Percentiles rank a stretch among this genome's conserved stretches.
phyloP scores from a whole-genome alignment of 2,329 filamentous ascomycete species.

The Fusarium newnesense region DNA sequence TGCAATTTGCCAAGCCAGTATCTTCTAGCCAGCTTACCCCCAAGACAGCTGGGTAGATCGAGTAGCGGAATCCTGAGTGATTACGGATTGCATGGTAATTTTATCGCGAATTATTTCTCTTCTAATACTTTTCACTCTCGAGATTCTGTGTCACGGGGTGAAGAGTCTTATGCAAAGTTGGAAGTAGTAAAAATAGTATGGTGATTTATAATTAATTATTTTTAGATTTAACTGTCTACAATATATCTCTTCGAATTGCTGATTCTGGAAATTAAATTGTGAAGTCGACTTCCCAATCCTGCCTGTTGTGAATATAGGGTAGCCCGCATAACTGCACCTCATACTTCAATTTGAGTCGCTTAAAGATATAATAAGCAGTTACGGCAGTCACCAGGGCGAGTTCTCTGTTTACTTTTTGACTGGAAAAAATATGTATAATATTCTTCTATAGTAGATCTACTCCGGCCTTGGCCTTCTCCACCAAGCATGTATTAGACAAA shows the following conservation, averaged over 20 bases:
- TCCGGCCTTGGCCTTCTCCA: rapidly evolving
- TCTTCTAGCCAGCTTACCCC: rapidly evolving
- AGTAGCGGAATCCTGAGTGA: rapidly evolving
- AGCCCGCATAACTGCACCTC: background rate
- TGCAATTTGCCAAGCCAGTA: rapidly evolving
- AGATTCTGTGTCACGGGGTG: rapidly evolving
- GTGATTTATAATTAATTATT: rapidly evolving
- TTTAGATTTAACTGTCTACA: too few relatives aligned
- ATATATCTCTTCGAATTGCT: background rate
- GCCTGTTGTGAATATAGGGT: background rate
- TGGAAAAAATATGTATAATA: too few relatives aligned
- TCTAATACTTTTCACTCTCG: rapidly evolving
- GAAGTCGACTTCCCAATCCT: rapidly evolving
- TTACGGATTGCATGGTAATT: rapidly evolving
- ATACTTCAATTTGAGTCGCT: rapidly evolving
- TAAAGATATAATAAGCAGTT: background rate
- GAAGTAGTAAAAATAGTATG: rapidly evolving
- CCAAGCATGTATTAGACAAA: background rate
- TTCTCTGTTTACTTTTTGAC: background rate
- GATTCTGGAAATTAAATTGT: background rate
- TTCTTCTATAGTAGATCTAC: background rate
- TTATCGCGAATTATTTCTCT: rapidly evolving
- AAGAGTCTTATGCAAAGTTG: background rate
- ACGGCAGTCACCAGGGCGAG: too few relatives aligned
- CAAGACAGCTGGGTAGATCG: rapidly evolving